Conservation (phyloP, 768 basidiomycete species). For the Tylopilus subfusipes region DNA sequence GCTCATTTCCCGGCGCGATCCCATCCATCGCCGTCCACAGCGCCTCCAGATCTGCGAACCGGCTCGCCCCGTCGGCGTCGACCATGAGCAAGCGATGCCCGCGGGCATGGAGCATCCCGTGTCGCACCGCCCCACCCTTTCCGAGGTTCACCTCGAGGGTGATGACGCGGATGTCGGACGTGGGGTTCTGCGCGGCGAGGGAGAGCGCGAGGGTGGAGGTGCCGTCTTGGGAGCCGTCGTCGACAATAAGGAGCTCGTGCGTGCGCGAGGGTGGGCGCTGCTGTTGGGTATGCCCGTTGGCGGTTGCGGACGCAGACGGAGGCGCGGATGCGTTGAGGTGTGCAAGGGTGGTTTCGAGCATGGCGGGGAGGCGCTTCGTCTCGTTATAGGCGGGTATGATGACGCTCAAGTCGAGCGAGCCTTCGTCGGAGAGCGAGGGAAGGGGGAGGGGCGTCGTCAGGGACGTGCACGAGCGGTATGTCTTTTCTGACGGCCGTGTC, state of each 20-base stretch:
- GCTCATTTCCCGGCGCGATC: constrained; percentile 45
- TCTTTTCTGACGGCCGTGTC: constrained; percentile 63
- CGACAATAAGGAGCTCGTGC: constrained; percentile 83
- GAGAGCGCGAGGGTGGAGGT: constrained; percentile 64
- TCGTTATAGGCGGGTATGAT: constrained; percentile 95
- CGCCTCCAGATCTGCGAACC: constrained; percentile 78
- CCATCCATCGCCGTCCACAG: constrained; percentile 74
- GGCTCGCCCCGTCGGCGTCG: constrained; percentile 92
- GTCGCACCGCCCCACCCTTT: constrained; percentile 90
- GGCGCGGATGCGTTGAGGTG: constrained; percentile 45
- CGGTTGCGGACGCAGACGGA: constrained; percentile 5
- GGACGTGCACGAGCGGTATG: constrained; percentile 57
- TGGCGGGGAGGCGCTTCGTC: constrained; percentile 71
- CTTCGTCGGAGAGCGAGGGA: constrained; percentile 50
- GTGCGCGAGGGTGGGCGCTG: constrained; percentile 40
- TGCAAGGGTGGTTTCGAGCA: constrained; percentile 74
- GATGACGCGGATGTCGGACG: constrained; percentile 71
- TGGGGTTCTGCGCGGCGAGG: constrained; percentile 54
- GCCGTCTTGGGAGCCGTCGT: constrained; percentile 82
- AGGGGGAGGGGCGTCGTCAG: constrained; percentile 55
- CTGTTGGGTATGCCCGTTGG: neutral
- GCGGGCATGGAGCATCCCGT: constrained; percentile 82
- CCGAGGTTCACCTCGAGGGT: constrained; percentile 78
- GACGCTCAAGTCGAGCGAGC: constrained; percentile 69
- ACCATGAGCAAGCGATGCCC: constrained; percentile 83